Base-by-base conservation (phyloP, 768 basidiomycete species). In the Termitomyces sp. region DNA sequence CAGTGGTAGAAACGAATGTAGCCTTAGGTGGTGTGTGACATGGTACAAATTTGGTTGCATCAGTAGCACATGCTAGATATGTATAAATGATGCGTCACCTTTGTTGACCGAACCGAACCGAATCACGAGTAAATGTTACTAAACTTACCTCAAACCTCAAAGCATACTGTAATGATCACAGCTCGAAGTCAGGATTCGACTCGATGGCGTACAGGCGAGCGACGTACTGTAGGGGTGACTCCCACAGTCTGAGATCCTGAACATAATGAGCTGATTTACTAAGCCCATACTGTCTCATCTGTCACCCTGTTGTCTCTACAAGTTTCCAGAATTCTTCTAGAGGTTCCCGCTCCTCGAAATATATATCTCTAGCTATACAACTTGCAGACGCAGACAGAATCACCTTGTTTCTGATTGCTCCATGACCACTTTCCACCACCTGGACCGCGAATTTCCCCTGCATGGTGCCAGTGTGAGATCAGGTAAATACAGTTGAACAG, bases 11-110 rank as follows among this genome's bases (percentile, higher is more conserved):
- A 25, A 25, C 25, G 25, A 25, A 25, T 25, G 25, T 25, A 25
- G 25, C 25, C 25, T 25, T 25, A 25, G 25, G 25, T 25, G 25
- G 25, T 25, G 25, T 25, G 25, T 25, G 25, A 25, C 25, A 25
- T 25, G 25, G 25, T 25, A 25, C 25, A 25, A 25, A 25, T 25
- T 25, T 25, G 25, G 25, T 25, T 25, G 25, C 25, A 25, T 25
- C 25, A 25, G 72, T 93, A 81, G 82, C 6, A 42, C 34, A 34
- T 34, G 34, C 25, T 25, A 25, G 25, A 25, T 25, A 34, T 34
- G 7, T 34, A 34, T 34, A 34, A 34, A 25, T 25, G 25, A 25
- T 25, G 25, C 25, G 25, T 25, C 25, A 25, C 25, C 25, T 25
- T 25, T 25, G 25, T 25, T 25, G 25, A 25, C 25, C 25, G 25